Evolutionary conservation across 2,329 filamentous ascomycete genomes (phyloP).

Genomic region (Iodosphaeria phyllophila): DNA sequence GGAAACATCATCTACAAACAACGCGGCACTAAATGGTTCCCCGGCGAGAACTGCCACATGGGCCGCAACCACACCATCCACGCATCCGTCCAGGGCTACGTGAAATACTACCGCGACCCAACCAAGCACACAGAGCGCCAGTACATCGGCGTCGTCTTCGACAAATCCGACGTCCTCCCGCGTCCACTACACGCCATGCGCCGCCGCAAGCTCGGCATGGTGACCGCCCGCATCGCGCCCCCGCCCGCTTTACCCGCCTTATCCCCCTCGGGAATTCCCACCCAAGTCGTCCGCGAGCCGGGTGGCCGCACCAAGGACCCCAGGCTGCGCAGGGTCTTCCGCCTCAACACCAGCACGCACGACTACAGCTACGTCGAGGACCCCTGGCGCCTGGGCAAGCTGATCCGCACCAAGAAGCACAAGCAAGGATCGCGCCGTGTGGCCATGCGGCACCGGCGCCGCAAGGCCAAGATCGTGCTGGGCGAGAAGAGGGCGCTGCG

Average conservation of each 20-base stretch:
- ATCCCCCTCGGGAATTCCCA: slow-evolving; percentile 31
- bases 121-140: slow-evolving; percentile 65
- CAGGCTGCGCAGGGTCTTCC: slow-evolving; percentile 26
- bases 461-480: slow-evolving; percentile 13
- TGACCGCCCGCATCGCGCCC: slow-evolving; percentile 27
- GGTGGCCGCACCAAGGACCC: slow-evolving; percentile 11
- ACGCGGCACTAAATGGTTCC: slow-evolving; percentile 83
- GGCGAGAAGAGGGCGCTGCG: slow-evolving; percentile 12
- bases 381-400: slow-evolving; percentile 37
- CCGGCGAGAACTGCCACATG: slow-evolving; percentile 89
- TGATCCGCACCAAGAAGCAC: slow-evolving; percentile 30
- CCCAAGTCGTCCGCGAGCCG: slow-evolving; percentile 20
- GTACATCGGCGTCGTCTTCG: slow-evolving; percentile 86
- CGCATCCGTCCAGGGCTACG: slow-evolving; percentile 68
- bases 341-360: slow-evolving; percentile 24
- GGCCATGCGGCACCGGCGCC: slow-evolving; percentile 29
- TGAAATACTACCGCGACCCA: slow-evolving; percentile 92
- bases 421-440: slow-evolving; percentile 23
- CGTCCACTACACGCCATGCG: slow-evolving; percentile 56
- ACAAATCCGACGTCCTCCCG: slow-evolving; percentile 65
- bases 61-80: slow-evolving; percentile 95
- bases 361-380: slow-evolving; percentile 39
- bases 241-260: slow-evolving; percentile 17
- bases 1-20: slow-evolving; percentile 98
- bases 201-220: slow-evolving; percentile 58